These are phyloP conservation scores for Pinus tabuliformis DNA, from an alignment of 75 land plant genomes.

Conservation along the genomic window DNA sequence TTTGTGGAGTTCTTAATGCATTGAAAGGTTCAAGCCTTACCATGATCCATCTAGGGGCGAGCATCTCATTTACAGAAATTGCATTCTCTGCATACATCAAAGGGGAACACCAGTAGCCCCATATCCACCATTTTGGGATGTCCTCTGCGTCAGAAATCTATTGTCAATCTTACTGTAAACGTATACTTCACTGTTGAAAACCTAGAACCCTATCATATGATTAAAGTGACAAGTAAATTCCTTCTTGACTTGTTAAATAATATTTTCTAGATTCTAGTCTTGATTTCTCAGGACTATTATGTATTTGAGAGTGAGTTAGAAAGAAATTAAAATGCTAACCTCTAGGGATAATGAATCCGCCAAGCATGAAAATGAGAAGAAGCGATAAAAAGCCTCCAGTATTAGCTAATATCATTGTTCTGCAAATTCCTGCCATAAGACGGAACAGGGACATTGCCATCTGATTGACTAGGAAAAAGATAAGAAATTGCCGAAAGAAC, in stretches of 20 bases:
- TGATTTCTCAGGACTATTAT: too few relatives aligned
- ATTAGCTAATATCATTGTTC: slow-evolving; percentile 77
- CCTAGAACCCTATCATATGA: too few relatives aligned
- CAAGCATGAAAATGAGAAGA: slow-evolving; percentile 75
- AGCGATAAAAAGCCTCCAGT: slow-evolving; percentile 87
- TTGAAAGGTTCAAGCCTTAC: background rate
- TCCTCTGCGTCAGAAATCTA: slow-evolving; percentile 18
- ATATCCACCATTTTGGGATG: slow-evolving; percentile 69
- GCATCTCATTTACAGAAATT: slow-evolving; percentile 52
- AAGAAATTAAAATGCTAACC: slow-evolving; percentile 19
- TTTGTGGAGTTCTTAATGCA: background rate
- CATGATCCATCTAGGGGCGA: slow-evolving; percentile 58
- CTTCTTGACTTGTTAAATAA: background rate
- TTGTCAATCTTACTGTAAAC: slow-evolving; percentile 1
- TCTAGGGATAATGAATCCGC: slow-evolving; percentile 85
- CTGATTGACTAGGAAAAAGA: slow-evolving; percentile 71
- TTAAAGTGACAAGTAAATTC: too few relatives aligned
- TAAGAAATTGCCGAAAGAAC: slow-evolving; percentile 75
- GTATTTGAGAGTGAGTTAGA: background rate
- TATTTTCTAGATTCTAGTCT: background rate
- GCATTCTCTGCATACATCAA: slow-evolving; percentile 61
- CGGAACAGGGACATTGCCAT: slow-evolving; percentile 85
- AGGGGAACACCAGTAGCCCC: slow-evolving; percentile 84
- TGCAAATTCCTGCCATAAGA: slow-evolving; percentile 69
- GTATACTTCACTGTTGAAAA: too few relatives aligned